A percentile compares a stretch with the other conserved stretches of the same genome.
phyloP scores from a whole-genome alignment of 2,329 filamentous ascomycete genomes.

The Cladosporium phlei region DNA sequence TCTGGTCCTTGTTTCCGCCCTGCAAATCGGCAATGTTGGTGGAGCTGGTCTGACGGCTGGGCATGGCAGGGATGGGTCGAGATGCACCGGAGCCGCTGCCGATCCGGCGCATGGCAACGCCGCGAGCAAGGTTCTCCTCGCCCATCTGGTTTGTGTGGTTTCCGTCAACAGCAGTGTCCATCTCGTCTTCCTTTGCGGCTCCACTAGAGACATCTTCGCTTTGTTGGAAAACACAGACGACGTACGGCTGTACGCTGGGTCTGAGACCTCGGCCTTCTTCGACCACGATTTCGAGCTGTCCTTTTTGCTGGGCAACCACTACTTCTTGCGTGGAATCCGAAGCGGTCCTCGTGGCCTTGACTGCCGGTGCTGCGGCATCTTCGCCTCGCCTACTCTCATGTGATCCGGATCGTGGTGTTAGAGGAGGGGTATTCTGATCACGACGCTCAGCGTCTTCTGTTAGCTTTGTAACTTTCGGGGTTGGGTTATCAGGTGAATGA shows the following conservation, averaged over 20 bases:
- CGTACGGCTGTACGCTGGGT: slow-evolving; percentile 83
- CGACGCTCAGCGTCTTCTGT: slow-evolving; percentile 64
- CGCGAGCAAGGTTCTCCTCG: slow-evolving; percentile 52
- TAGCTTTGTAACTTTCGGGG: slow-evolving; percentile 63
- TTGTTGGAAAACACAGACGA: slow-evolving; percentile 93
- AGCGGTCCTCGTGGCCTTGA: slow-evolving; percentile 32
- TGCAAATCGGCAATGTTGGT: slow-evolving; percentile 68
- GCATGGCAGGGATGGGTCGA: slow-evolving; percentile 88
- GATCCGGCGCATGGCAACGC: slow-evolving; percentile 49
- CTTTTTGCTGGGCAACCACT: slow-evolving; percentile 68
- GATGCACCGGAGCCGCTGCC: slow-evolving; percentile 77
- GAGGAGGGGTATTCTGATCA: slow-evolving; percentile 84
- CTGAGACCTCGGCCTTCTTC: slow-evolving; percentile 76
- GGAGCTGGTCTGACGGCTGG: slow-evolving; percentile 92
- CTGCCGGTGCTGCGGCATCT: slow-evolving; percentile 38
- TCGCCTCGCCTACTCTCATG: slow-evolving; percentile 48
- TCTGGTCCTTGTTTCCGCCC: slow-evolving; percentile 49
- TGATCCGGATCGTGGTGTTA: slow-evolving; percentile 83
- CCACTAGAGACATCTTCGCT: slow-evolving; percentile 93
- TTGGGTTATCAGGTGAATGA: background rate
- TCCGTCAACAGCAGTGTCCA: slow-evolving; percentile 31
- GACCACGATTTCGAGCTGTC: slow-evolving; percentile 86
- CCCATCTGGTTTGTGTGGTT: slow-evolving; percentile 25
- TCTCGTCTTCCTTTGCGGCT: slow-evolving; percentile 57
- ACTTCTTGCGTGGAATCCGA: slow-evolving; percentile 37